Conservation (phyloP, 345 rosid genomes). For the Eucalyptus caleyi region DNA sequence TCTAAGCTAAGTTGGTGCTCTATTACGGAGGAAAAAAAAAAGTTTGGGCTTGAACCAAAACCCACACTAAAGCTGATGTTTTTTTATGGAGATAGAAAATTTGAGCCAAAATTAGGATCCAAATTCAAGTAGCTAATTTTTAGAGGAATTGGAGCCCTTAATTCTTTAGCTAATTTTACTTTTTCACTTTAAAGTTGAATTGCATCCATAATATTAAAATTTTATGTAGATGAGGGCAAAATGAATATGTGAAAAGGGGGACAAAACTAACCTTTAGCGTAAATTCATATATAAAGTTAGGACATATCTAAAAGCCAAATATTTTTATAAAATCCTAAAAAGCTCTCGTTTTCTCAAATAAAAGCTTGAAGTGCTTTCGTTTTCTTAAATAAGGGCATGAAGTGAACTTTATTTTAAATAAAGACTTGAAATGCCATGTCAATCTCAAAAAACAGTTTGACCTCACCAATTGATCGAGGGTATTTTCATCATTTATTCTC, state of each 20-base stretch:
- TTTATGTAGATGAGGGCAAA: not conserved
- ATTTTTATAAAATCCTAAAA: rapidly evolving
- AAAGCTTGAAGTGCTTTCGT: rapidly evolving
- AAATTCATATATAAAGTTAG: not conserved
- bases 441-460: too few species aligned
- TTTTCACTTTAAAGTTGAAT: not conserved
- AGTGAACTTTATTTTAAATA: too few species aligned
- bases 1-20: not conserved
- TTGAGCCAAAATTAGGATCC: not conserved
- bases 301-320: not conserved
- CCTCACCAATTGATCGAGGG: too few species aligned
- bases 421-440: rapidly evolving
- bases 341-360: too few species aligned
- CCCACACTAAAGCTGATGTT: not conserved
- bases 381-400: rapidly evolving
- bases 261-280: not conserved
- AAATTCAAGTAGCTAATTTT: not conserved
- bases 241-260: not conserved
- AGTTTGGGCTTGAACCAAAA: not conserved
- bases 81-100: not conserved
- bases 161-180: not conserved
- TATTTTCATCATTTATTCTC: rapidly evolving
- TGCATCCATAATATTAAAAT: not conserved
- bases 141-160: not conserved
- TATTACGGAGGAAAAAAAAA: not conserved